These are phyloP conservation scores for Penicillium sp. DNA, from an alignment of 2,329 filamentous ascomycete genomes.

Conservation along the genomic window DNA sequence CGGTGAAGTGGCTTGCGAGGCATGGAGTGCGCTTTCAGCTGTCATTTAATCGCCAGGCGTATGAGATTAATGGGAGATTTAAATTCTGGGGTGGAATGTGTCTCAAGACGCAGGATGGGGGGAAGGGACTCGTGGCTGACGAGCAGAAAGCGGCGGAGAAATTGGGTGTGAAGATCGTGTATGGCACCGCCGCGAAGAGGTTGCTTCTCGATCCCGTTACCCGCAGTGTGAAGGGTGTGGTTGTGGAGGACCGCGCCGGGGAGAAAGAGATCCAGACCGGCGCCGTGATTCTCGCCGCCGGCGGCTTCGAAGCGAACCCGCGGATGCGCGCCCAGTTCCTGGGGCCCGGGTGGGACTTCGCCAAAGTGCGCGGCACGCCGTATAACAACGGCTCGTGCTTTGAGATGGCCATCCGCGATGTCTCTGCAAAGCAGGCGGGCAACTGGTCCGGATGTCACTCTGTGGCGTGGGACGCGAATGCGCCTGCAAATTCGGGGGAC, in stretches of 20 bases:
- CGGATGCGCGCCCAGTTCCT: slow-evolving; percentile 60
- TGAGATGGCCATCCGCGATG: slow-evolving; percentile 57
- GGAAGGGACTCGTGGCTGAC: slow-evolving; percentile 62
- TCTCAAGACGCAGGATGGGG: slow-evolving; percentile 64
- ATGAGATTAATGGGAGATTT: slow-evolving; percentile 62
- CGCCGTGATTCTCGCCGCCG: slow-evolving; percentile 50
- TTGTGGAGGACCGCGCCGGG: slow-evolving; percentile 23
- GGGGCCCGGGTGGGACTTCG: slow-evolving; percentile 67
- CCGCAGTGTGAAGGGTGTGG: slow-evolving; percentile 26
- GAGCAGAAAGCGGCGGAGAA: slow-evolving; percentile 50
- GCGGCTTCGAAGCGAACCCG: slow-evolving; percentile 68
- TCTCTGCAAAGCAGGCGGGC: slow-evolving; percentile 58
- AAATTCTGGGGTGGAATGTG: slow-evolving; percentile 71
- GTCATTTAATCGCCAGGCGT: slow-evolving; percentile 69
- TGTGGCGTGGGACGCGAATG: slow-evolving; percentile 68
- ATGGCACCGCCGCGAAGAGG: slow-evolving; percentile 50
- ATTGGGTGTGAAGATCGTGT: slow-evolving; percentile 53
- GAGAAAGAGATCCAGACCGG: slow-evolving; percentile 24
- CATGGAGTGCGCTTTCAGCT: slow-evolving; percentile 64
- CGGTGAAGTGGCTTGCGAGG: slow-evolving; percentile 60
- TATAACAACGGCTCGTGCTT: slow-evolving; percentile 68
- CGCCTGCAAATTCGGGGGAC: slow-evolving; percentile 60
- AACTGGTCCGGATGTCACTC: slow-evolving; percentile 70
- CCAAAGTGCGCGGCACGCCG: slow-evolving; percentile 66
- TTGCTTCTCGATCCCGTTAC: slow-evolving; percentile 27